Evolutionary conservation across 2,329 filamentous ascomycete species (phyloP), one percentile per base, ranked within the genome.

Genomic region (Neurospora sp.): DNA sequence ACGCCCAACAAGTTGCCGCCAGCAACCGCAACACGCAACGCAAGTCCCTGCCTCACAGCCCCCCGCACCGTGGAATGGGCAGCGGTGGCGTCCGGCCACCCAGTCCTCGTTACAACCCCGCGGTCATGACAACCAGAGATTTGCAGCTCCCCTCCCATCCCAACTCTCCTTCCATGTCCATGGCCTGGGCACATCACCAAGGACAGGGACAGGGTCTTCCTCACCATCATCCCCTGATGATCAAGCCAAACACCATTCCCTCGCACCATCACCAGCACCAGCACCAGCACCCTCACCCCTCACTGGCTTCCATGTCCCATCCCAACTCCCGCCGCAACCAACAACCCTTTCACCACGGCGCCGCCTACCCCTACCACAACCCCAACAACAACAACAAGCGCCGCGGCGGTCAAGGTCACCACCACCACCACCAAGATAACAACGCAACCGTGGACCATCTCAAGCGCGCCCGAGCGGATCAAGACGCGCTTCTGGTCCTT

Each of bases 401-500:
- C 8, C 52, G 52, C 46, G 11, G 52, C 46, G 11, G 5, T 23
- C 43, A 52, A 52, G 43, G 43, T 15, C 43, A 28, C 28, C 28
- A 17, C 40, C 43, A 17, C 39, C 43, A 17, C 40, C 40, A 12
- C 12, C 46, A 52, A 19, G 41, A 11, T 2, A 4, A 43, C 41
- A 4, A 46, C n/a, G 46, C 23, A 15, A 52, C 46, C 5, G 28
- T 28, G 28, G 46, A 52, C 6, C 46, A 52, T 8, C 46, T 62
- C 52, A 62, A 62, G 52, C 52, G 52, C 28, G 12, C 12, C 4
- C 33, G 52, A 62, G 52, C 52, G 6, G 15, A 36, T 0, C 52
- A 69, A 75, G 83, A 87, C 74, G 77, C 81, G 3, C 84, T 83
- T 57, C 81, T 92, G 1, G 77, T 91, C 17, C 75, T n/a, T 81